Base-by-base conservation (phyloP, 352 stramenopile genomes). In the Globisporangium emineosum region DNA sequence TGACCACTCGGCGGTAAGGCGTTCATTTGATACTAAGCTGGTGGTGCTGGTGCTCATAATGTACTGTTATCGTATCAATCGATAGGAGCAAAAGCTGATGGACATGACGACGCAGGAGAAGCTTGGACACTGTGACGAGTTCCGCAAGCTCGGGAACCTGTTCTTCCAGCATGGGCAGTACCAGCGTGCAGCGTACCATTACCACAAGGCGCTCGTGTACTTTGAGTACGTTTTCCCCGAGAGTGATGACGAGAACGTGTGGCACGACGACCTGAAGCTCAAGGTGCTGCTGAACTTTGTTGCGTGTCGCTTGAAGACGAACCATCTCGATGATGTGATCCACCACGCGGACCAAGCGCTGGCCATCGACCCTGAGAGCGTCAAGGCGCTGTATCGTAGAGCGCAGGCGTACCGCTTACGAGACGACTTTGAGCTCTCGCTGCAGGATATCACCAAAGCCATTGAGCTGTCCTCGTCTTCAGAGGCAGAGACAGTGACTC, bases 171-270 rank as follows among this genome's bases (percentile, higher is more conserved):
- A 95, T 47, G 86, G 84, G 2, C 84, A 95, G 74, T 93, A 84
- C 62, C 83, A 93, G 60, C 81, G 84, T 66, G 86, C 86, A 0
- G 81, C 82, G 13, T 93, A 83, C 57, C 78, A 93, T 57, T 95
- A 92, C 66, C 85, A 95, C 70, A 83, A 83, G 56, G 84, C 86
- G 42, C 74, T 95, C 23, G 77, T 93, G 50, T 92, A 93, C 61
- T 95, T 95, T 69, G 86, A 95, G 72, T 95, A 95, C 65, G 72
- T 95, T 17, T 95, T 95, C 55, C 73, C 79, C 2, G 86, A 95
- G 43, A 81, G 73, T 0, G 71, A 89, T 0, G 71, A 62, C 2
- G 86, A 93, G 32, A 75, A 89, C 51, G 35, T 35, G 7, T 53
- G 70, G 25, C 76, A 83, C 42, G 77, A 91, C 51, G 56, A 57